Percentiles rank a stretch among this genome's conserved stretches.
Conservation (phyloP, 2,329 filamentous ascomycete species). For the Dactylellina leptospora region DNA sequence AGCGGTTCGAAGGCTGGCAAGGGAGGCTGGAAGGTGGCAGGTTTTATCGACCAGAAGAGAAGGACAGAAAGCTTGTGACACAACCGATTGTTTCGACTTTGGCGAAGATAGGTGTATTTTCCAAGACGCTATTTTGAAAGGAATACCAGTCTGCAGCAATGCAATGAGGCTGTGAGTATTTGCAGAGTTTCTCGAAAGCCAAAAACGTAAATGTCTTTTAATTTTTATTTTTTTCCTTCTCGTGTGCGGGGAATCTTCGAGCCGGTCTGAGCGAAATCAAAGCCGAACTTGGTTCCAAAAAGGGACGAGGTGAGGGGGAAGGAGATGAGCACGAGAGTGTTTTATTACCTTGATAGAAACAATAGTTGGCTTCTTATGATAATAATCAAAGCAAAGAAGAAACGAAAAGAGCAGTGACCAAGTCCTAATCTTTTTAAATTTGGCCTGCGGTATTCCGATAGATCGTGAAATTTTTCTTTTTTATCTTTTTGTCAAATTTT, state of each 20-base stretch:
- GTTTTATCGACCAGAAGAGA: constrained; percentile 3
- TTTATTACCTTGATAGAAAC: constrained; percentile 45
- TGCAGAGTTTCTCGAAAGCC: too few species aligned
- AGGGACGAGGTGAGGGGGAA: constrained; percentile 37
- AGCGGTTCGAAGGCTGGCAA: constrained; percentile 17
- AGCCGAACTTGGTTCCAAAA: constrained; percentile 22
- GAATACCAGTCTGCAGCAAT: constrained; percentile 11
- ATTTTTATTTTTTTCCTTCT: too few species aligned
- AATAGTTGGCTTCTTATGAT: constrained; percentile 35
- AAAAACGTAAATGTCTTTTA: too few species aligned
- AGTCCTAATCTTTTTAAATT: constrained; percentile 1
- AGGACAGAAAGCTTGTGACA: constrained; percentile 18
- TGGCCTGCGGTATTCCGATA: too few species aligned
- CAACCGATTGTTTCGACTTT: not conserved
- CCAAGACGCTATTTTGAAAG: constrained; percentile 25
- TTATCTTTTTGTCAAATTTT: not conserved
- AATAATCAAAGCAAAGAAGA: constrained; percentile 6
- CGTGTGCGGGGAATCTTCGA: constrained; percentile 17
- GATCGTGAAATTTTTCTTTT: too few species aligned
- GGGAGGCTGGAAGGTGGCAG: constrained; percentile 4
- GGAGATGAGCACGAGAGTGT: constrained; percentile 50
- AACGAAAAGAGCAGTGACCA: constrained; percentile 18
- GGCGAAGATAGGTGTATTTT: constrained; percentile 13
- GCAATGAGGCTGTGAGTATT: constrained; percentile 27
- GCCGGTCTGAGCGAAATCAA: constrained; percentile 36